Evolutionary conservation across 192 early-diverging fungal genomes (phyloP), one percentile per base, ranked within the genome.

Genomic region (Mycoemilia scoparia): DNA sequence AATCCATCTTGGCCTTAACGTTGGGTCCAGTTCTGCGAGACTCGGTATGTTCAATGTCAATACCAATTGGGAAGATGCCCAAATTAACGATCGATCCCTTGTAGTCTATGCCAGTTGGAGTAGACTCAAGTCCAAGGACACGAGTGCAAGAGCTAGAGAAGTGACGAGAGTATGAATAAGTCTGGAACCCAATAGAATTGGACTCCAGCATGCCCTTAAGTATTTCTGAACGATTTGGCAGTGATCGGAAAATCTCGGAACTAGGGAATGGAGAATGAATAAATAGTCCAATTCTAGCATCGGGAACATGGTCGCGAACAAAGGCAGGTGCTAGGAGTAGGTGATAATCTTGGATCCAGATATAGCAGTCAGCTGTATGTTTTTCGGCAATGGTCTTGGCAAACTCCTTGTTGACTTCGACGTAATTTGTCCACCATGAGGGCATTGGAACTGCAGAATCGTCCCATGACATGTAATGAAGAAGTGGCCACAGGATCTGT

Each of bases 261-360:
- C 76, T 81, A 21, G 91, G 91, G 58, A 96, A 96, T 1, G 91
- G 91, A 38, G 88, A 85, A 47, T 96, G 91, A 22, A 96, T 47
- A 41, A 93, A 96, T 43, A 96, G 82, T 1, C 88, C 91, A 34
- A 96, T 87, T 4, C 74, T 76, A 5, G 85, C 80, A 13, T 67
- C 47, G 8, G 87, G 87, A 21, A 83, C 47, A 20, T 62, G 53
- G 47, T 84, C 51, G 27, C 87, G 67, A 25, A 96, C 43, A 76
- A 96, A 79, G 29, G 59, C 67, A 4, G 91, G 91, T 14, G 92
- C 64, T 27, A 96, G 58, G 65, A 96, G 79, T 46, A 96, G 56
- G 51, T 96, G 91, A 49, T 96, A 96, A 62, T 96, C 91, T 44
- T 96, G 89, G 34, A 89, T 65, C 88, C 88, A 96, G 21, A 66